Evolutionary conservation across 2,329 filamentous ascomycete species (phyloP).

Genomic region (Epichloe coenophiala): DNA sequence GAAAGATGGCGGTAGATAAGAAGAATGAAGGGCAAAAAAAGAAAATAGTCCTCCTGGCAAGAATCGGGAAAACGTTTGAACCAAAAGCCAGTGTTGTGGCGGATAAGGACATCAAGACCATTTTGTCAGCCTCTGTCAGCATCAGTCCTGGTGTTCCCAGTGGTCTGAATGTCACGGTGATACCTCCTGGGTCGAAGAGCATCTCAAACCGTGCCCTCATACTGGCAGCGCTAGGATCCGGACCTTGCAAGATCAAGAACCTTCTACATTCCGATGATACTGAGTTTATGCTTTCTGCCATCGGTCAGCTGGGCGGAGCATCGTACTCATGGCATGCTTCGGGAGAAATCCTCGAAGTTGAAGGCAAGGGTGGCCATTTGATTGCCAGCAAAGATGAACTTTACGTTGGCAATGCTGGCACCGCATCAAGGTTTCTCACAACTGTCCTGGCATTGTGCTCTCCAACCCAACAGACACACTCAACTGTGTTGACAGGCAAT

Average conservation of each 20-base stretch:
- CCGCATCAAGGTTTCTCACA: slow-evolving; percentile 87
- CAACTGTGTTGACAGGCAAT: slow-evolving; percentile 82
- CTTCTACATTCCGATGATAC: slow-evolving; percentile 93
- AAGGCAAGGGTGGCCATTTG: slow-evolving; percentile 79
- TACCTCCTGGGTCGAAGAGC: slow-evolving; percentile 90
- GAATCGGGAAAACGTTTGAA: slow-evolving; percentile 80
- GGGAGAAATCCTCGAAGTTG: slow-evolving; percentile 79
- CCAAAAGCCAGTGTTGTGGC: slow-evolving; percentile 79
- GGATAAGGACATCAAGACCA: slow-evolving; percentile 68
- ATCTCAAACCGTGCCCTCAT: slow-evolving; percentile 92
- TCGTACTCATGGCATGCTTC: slow-evolving; percentile 89
- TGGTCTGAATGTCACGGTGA: slow-evolving; percentile 57
- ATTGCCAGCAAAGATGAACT: slow-evolving; percentile 62
- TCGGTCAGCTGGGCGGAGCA: slow-evolving; percentile 70
- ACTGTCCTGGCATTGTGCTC: slow-evolving; percentile 78
- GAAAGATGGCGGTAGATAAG: slow-evolving; percentile 97
- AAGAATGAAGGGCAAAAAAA: slow-evolving; percentile 94
- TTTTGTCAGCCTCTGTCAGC: slow-evolving; percentile 66
- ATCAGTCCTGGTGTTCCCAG: slow-evolving; percentile 60
- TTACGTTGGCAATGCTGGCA: slow-evolving; percentile 93
- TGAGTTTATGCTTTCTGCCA: slow-evolving; percentile 92
- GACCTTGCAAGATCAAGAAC: slow-evolving; percentile 80
- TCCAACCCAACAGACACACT: slow-evolving; percentile 42
- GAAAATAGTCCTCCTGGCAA: slow-evolving; percentile 85
- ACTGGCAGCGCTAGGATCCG: slow-evolving; percentile 79